Percentiles rank a stretch among this genome's conserved stretches.
These are phyloP conservation scores for Urtica urens DNA, from an alignment of 306 rosid species.

Conservation along the genomic window DNA sequence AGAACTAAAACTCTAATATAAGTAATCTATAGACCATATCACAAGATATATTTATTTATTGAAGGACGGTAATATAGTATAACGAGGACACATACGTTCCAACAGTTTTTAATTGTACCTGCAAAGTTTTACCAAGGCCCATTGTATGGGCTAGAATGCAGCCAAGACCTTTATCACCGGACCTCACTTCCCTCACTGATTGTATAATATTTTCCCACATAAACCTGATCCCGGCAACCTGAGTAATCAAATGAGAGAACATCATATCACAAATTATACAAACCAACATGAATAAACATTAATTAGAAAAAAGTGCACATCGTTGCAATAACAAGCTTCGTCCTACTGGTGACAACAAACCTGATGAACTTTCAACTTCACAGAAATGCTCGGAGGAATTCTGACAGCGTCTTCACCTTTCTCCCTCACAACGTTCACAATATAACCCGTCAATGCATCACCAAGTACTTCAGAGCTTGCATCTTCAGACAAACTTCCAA, in stretches of 20 bases:
- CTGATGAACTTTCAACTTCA: conserved; percentile 84
- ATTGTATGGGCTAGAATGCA: conserved; percentile 96
- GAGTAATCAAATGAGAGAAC: conserved; percentile 19
- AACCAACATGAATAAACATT: neutral
- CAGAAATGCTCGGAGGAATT: conserved; percentile 86
- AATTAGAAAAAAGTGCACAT: neutral
- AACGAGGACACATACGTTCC: too few species aligned
- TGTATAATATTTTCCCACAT: conserved; percentile 98
- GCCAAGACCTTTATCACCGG: conserved; percentile 97
- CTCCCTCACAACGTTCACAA: conserved; percentile 94
- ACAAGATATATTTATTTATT: too few species aligned
- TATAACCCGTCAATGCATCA: conserved; percentile 61
- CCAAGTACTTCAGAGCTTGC: conserved; percentile 69
- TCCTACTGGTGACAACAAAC: conserved; percentile 22
- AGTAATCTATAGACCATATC: too few species aligned
- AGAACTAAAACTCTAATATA: too few species aligned
- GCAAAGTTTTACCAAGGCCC: conserved; percentile 99
- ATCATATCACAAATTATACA: conserved; percentile 1
- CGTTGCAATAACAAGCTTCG: neutral
- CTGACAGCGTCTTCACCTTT: conserved; percentile 85
- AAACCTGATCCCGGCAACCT: conserved; percentile 84
- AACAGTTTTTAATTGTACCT: conserved; percentile 66
- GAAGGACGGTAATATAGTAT: too few species aligned
- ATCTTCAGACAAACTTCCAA: conserved; percentile 66
- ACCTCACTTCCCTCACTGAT: conserved; percentile 75